A percentile compares a stretch with the other conserved stretches of the same genome.
phyloP scores from a whole-genome alignment of 169 alveolate genomes.

The Cryptosporidium parvum region DNA sequence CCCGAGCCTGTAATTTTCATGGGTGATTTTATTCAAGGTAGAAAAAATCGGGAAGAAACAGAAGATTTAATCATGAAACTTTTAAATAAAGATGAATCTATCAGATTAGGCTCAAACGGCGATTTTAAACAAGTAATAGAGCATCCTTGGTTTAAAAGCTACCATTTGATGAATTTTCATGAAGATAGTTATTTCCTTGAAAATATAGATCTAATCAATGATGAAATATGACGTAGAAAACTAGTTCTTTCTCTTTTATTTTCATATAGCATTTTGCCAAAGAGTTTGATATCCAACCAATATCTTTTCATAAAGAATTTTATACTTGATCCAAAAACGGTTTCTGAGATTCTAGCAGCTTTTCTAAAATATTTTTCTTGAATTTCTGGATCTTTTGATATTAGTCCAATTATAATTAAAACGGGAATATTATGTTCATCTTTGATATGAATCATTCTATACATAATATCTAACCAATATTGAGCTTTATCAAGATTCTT shows the following conservation, averaged over 20 bases:
- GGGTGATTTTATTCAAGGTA: background rate
- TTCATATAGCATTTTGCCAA: background rate
- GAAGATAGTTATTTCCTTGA: background rate
- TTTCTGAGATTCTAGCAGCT: constrained; percentile 20
- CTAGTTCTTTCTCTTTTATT: background rate
- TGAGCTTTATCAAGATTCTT: constrained; percentile 2
- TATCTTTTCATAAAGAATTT: constrained; percentile 58
- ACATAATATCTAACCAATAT: constrained; percentile 31
- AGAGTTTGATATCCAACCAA: constrained; percentile 37
- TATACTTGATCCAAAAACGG: constrained; percentile 10
- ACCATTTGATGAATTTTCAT: background rate
- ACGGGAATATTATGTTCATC: constrained; percentile 48
- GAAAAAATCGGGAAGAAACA: background rate
- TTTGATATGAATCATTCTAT: background rate
- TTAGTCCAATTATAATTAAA: constrained; percentile 8
- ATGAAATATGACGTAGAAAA: background rate
- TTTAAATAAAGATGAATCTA: background rate
- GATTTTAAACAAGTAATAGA: constrained; percentile 7
- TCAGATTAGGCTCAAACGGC: constrained; percentile 10
- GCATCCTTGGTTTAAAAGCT: constrained; percentile 43
- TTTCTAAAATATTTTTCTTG: background rate
- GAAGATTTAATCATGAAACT: constrained; percentile 8
- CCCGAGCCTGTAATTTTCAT: constrained; percentile 2
- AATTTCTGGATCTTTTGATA: background rate
- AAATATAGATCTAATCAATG: background rate